A percentile compares a stretch with the other conserved stretches of the same genome.
These are phyloP conservation scores for Apiotrichum montevideense DNA, from an alignment of 1,284 basidiomycete species.

Conservation along the genomic window DNA sequence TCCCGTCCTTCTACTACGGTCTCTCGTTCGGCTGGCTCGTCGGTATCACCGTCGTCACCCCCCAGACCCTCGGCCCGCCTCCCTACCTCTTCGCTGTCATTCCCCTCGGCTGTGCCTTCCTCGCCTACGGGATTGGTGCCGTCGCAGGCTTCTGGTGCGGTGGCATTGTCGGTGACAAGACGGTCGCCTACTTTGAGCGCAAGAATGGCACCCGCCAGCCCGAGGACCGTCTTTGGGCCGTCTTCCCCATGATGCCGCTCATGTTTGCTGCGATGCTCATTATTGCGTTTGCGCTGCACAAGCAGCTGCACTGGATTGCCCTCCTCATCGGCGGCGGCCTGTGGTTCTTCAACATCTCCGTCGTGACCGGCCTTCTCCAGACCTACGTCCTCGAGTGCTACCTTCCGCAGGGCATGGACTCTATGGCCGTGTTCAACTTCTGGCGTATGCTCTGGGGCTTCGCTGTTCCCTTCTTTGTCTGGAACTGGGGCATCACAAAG, in stretches of 20 bases:
- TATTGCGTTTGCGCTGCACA: constrained; percentile 33
- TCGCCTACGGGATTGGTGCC: constrained; percentile 38
- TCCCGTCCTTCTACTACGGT: constrained; percentile 41
- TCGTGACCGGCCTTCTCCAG: constrained; percentile 27
- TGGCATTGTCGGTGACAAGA: constrained; percentile 38
- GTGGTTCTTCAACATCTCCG: constrained; percentile 35
- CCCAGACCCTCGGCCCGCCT: constrained; percentile 34
- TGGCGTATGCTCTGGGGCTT: constrained; percentile 45
- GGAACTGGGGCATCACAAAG: constrained; percentile 29
- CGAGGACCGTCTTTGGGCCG: constrained; percentile 42
- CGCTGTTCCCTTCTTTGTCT: constrained; percentile 40
- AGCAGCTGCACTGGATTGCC: constrained; percentile 39
- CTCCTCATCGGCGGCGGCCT: constrained; percentile 40
- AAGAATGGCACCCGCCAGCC: constrained; percentile 36
- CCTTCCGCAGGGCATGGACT: constrained; percentile 33
- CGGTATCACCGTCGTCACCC: constrained; percentile 39
- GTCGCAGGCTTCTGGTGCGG: constrained; percentile 42
- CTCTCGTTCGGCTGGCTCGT: constrained; percentile 40
- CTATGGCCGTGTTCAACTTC: constrained; percentile 43
- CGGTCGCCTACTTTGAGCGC: constrained; percentile 31
- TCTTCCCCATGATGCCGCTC: constrained; percentile 20
- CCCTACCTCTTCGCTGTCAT: constrained; percentile 39
- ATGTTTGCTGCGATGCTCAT: constrained; percentile 36
- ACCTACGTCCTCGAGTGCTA: constrained; percentile 43
- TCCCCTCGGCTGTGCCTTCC: constrained; percentile 35